Conservation (phyloP, 768 basidiomycete genomes). For the Russula ochroleuca region DNA sequence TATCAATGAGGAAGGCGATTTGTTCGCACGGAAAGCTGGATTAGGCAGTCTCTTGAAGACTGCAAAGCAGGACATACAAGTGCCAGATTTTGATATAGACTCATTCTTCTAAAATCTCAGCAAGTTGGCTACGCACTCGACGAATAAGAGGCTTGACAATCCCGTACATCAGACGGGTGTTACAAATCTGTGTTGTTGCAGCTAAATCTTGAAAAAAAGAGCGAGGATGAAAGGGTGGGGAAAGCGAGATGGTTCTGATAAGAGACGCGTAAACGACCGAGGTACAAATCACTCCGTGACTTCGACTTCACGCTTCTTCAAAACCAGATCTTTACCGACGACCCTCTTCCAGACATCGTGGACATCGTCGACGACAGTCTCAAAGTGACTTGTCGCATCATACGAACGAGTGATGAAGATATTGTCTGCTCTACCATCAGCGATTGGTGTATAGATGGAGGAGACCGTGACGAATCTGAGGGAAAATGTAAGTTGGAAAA, state of each 20-base stretch:
- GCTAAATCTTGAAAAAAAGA: conserved; percentile 5
- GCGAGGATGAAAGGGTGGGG: conserved; percentile 1
- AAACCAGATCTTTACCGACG: conserved; percentile 66
- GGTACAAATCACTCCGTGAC: conserved; percentile 43
- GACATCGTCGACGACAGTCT: conserved; percentile 97
- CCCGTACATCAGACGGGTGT: conserved; percentile 14
- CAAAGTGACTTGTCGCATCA: conserved; percentile 98
- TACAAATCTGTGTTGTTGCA: conserved; percentile 22
- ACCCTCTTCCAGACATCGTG: conserved; percentile 94
- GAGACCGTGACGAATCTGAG: conserved; percentile 84
- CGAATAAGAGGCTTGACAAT: not conserved
- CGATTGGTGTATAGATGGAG: conserved; percentile 84
- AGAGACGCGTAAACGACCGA: conserved; percentile 9
- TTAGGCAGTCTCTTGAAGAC: conserved; percentile 84
- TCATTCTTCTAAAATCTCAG: conserved; percentile 73
- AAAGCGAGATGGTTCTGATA: conserved; percentile 1
- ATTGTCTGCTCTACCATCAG: conserved; percentile 75
- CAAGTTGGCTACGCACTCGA: not conserved
- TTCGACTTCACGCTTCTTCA: conserved; percentile 83
- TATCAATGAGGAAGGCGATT: conserved; percentile 52
- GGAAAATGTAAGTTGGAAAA: not conserved
- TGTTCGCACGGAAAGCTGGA: conserved; percentile 62
- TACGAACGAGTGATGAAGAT: conserved; percentile 98
- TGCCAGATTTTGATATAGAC: conserved; percentile 85
- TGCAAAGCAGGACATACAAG: conserved; percentile 82